Base-by-base conservation (phyloP, 805 yeast genomes). In the Schwanniomyces pseudopolymorphus region DNA sequence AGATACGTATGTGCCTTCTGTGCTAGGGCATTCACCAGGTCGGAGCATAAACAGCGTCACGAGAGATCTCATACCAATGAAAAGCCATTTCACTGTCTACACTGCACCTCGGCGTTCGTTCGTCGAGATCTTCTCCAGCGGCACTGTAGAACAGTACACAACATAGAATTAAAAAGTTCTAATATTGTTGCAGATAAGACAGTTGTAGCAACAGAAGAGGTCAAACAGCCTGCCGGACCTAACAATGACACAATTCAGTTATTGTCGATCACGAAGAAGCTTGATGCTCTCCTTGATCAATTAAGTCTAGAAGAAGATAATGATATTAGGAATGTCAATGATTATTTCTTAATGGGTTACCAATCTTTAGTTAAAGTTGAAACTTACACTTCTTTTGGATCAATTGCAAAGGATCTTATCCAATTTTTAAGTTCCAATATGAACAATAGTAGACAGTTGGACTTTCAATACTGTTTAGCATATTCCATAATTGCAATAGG, bases 61-160 rank as follows among this genome's bases (percentile, higher is more conserved):
- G 92, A 87, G 62, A 67, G 91, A 22, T 83, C 89, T 1, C 94
- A 87, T 59, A 85, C 90, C 11, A 85, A 85, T 56, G 89, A 84
- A 57, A 81, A 89, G 51, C 95, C 95, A 0, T 87, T 85, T 66
- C 81, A 81, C 48, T 87, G 96, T 57, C 70, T 78, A 28, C 75
- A 81, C 43, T 87, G 95, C 60, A 74, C 82, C 8, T 78, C 85
- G 41, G 79, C 85, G 2, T 87, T 87, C 69, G 96, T 87, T 1
- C 69, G 96, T 49, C 69, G 94, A 54, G 96, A 87, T 59, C 67
- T 87, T 39, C 69, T 88, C 14, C 88, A 87, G 56, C 70, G 96
- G 33, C 96, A 87, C 62, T 78, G 85, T 48, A 68, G 92, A 39
- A 88, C 95, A 0, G 94, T 87, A 11, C 96, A 87, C 63, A 75